phyloP scores from a whole-genome alignment of 2,329 filamentous ascomycete species.

The Ophiostoma sp. region DNA sequence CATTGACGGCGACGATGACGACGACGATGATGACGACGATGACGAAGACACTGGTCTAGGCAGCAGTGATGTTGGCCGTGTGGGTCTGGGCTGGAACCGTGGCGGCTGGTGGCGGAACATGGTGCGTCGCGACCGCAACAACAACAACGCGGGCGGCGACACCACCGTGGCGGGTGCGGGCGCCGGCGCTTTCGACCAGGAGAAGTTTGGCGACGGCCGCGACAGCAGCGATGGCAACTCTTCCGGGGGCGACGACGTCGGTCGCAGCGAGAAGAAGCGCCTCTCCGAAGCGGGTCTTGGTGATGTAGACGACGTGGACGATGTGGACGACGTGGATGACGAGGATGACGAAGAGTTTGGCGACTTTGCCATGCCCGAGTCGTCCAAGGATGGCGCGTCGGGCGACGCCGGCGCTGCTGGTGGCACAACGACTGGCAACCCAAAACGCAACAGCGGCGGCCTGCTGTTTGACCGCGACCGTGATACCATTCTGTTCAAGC shows the following conservation, averaged over 20 bases:
- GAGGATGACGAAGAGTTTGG: slow-evolving; percentile 62
- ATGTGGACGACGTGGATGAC: slow-evolving; percentile 45
- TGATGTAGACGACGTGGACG: slow-evolving; percentile 38
- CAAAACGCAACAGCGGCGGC: slow-evolving; percentile 8
- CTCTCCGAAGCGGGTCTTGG: slow-evolving; percentile 41
- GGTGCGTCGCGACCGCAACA: slow-evolving; percentile 27
- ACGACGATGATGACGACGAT: slow-evolving; percentile 35
- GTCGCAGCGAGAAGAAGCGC: slow-evolving; percentile 40
- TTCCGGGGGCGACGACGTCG: slow-evolving; percentile 27
- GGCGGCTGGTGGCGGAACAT: slow-evolving; percentile 37
- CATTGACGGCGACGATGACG: slow-evolving; percentile 43
- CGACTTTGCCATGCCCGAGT: slow-evolving; percentile 62
- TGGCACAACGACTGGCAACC: slow-evolving; percentile 22
- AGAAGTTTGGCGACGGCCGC: slow-evolving; percentile 37
- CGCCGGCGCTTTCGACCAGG: slow-evolving; percentile 12
- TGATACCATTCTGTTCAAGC: slow-evolving; percentile 48
- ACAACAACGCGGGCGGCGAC: neutral
- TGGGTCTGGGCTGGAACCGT: slow-evolving; percentile 32
- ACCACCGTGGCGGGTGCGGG: neutral
- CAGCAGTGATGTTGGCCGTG: slow-evolving; percentile 31
- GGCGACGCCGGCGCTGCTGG: neutral
- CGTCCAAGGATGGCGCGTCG: slow-evolving; percentile 30
- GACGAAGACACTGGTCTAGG: slow-evolving; percentile 37
- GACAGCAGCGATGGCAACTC: slow-evolving; percentile 30
- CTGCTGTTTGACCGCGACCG: slow-evolving; percentile 30